Conservation (phyloP, 2,329 filamentous ascomycete genomes). For the Ampelomyces quisqualis region DNA sequence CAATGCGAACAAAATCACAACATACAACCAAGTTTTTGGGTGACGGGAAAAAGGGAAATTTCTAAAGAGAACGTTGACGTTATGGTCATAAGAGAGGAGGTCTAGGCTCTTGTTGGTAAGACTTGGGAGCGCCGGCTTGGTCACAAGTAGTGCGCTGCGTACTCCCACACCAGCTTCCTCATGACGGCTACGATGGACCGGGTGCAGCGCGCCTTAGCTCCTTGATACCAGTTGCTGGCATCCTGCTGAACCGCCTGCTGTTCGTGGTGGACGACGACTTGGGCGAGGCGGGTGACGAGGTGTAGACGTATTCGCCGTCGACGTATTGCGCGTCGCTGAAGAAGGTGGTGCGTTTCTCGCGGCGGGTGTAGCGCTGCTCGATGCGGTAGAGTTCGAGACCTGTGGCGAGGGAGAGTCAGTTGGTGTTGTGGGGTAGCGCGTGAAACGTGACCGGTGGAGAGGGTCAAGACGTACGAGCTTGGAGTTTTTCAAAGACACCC, state of each 20-base stretch:
- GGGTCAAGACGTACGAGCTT: conserved; percentile 39
- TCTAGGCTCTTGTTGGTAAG: no score
- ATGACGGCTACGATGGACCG: background rate
- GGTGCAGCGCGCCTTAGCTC: conserved; percentile 31
- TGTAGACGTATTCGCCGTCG: conserved; percentile 91
- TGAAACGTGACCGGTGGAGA: background rate
- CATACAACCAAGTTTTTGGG: no score
- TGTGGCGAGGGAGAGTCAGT: conserved; percentile 31
- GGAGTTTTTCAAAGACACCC: conserved; percentile 45
- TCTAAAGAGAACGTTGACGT: no score
- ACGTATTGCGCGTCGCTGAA: conserved; percentile 88
- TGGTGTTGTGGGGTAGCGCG: background rate
- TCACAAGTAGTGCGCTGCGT: no score
- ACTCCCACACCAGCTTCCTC: no score
- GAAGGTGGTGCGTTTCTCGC: conserved; percentile 86
- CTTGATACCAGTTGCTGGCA: conserved; percentile 35
- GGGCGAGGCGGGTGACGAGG: conserved; percentile 38
- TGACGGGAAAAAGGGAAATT: no score
- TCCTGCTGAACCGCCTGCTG: conserved; percentile 39
- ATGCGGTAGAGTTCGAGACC: conserved; percentile 90
- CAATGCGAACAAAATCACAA: no score
- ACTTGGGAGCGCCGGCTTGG: no score
- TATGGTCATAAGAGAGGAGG: no score
- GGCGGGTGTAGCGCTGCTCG: conserved; percentile 90
- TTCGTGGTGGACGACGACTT: conserved; percentile 29